Evolutionary conservation across 352 stramenopile genomes (phyloP).

Genomic region (Blastocystis sp.): DNA sequence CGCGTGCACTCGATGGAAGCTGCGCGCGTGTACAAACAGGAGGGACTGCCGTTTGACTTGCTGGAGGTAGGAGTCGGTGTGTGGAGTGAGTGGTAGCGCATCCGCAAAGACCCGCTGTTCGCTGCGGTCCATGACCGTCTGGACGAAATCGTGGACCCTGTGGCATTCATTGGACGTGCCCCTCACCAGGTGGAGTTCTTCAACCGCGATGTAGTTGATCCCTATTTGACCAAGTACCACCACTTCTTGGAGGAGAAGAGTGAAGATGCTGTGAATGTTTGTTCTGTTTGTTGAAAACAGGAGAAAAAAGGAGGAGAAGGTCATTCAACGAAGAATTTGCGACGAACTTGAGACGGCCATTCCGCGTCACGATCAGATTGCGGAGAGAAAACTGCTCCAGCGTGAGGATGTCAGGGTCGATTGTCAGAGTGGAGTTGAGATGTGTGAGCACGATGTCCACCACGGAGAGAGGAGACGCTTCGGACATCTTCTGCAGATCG

Average conservation of each 20-base stretch:
- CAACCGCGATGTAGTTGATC: conserved; percentile 83
- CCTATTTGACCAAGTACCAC: conserved; percentile 64
- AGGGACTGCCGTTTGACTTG: conserved; percentile 92
- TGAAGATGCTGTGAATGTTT: conserved; percentile 47
- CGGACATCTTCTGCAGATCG: not conserved
- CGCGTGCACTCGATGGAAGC: conserved; percentile 95
- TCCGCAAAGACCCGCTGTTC: conserved; percentile 86
- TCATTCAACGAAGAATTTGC: not conserved
- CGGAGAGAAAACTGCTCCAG: not conserved
- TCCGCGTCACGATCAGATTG: not conserved
- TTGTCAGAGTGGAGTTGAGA: not conserved
- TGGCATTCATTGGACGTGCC: conserved; percentile 90
- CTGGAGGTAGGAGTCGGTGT: conserved; percentile 71
- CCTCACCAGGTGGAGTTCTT: conserved; percentile 91
- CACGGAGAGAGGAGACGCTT: not conserved
- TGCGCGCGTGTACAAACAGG: conserved; percentile 90
- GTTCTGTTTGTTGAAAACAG: not conserved
- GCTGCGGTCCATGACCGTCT: conserved; percentile 87
- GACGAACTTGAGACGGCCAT: conserved; percentile 34
- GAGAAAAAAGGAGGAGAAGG: not conserved
- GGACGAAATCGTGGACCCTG: conserved; percentile 87
- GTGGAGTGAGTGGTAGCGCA: conserved; percentile 69
- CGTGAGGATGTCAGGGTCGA: not conserved
- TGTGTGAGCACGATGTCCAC: not conserved
- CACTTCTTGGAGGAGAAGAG: conserved; percentile 43